phyloP scores from a whole-genome alignment of 495 filamentous ascomycete genomes.

The Trichodelitschia bisporula region DNA sequence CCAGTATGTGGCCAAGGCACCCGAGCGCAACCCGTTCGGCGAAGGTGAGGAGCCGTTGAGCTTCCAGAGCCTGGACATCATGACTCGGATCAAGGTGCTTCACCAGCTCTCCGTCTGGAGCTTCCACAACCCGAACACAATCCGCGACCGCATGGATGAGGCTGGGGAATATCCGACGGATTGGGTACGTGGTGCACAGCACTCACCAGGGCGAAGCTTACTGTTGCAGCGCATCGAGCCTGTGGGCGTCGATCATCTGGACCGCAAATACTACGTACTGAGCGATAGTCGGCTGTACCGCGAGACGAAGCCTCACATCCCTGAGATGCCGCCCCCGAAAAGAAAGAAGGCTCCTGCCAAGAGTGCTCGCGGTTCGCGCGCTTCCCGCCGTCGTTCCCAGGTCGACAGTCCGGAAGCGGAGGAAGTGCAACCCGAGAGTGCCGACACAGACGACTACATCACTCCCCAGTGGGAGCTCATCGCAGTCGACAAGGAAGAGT shows the following conservation, averaged over 20 bases:
- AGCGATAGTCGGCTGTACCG: conserved; percentile 38
- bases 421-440: conserved; percentile 24
- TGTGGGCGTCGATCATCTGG: conserved; percentile 66
- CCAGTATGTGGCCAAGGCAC: conserved; percentile 68
- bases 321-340: no score
- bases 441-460: conserved; percentile 14
- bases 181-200: no score
- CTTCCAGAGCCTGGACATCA: conserved; percentile 62
- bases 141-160: conserved; percentile 69
- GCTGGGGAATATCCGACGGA: conserved; percentile 52
- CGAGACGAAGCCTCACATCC: conserved; percentile 27
- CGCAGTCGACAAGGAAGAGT: conserved; percentile 54
- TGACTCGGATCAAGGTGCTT: conserved; percentile 67
- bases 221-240: conserved; percentile 86
- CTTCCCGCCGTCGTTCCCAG: conserved; percentile 48
- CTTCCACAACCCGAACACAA: conserved; percentile 57
- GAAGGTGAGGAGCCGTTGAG: conserved; percentile 42
- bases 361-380: conserved; percentile 40
- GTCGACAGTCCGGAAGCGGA: conserved; percentile 27
- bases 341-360: conserved; percentile 31
- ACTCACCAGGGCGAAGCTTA: no score
- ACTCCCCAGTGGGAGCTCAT: conserved; percentile 60
- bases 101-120: conserved; percentile 84
- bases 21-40: conserved; percentile 66
- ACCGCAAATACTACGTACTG: conserved; percentile 74